Conservation (phyloP, 2,329 filamentous ascomycete genomes). For the Xylaria sp. region DNA sequence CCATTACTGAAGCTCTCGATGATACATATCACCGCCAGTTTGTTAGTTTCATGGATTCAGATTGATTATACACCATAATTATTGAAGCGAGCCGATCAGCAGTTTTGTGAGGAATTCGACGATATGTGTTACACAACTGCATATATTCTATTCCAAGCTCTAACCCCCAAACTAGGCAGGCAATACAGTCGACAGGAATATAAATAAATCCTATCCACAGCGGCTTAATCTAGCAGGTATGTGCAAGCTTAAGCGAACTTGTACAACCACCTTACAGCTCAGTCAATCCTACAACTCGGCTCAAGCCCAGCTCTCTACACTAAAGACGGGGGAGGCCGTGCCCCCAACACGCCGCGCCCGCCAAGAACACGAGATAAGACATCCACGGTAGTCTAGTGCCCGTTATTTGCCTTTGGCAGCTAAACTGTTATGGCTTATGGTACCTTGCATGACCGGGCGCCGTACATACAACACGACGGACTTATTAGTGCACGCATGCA, state of each 20-base stretch:
- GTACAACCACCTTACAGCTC: constrained; percentile 11
- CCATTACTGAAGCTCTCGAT: not conserved
- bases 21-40: not conserved
- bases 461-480: not conserved
- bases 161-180: not conserved
- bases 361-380: not conserved
- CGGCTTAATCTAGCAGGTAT: not conserved
- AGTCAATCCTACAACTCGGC: constrained; percentile 3
- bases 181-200: not conserved
- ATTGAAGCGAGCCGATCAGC: not conserved
- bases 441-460: constrained; percentile 12
- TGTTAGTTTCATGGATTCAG: not conserved
- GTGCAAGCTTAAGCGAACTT: constrained; percentile 20
- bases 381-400: constrained; percentile 1
- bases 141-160: not conserved
- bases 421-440: constrained; percentile 7
- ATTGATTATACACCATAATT: not conserved
- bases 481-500: not conserved
- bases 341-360: not conserved
- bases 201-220: not conserved
- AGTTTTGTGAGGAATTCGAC: not conserved
- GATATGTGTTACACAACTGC: not conserved
- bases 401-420: not conserved
- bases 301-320: not conserved
- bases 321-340: constrained; percentile 6